Evolutionary conservation across 352 stramenopile genomes (phyloP), one percentile per base, ranked within the genome.

Genomic region (Phytophthora pistaciae): DNA sequence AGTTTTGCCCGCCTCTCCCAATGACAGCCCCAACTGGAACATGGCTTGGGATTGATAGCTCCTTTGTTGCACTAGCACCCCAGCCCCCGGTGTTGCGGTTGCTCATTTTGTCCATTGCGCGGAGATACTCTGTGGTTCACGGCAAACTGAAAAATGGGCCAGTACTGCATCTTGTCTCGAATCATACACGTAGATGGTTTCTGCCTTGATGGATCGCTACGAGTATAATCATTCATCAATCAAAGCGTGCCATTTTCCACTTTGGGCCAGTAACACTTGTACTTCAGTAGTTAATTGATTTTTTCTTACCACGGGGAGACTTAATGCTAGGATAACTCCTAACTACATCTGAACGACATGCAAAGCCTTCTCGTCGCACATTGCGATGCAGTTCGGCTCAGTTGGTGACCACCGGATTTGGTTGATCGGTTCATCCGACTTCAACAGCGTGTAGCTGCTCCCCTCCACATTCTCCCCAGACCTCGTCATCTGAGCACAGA

Each of bases 351-450:
- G 84, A 25, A 99, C 85, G 68, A 99, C 97, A 77, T 99, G 97
- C 27, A 99, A 79, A 14, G 97, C 98, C 56, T 99, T 92, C 48
- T 98, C 85, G 72, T 99, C 99, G 13, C 87, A 95, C 49, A 99
- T 91, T 13, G 91, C 93, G 44, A 99, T 96, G 85, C 96, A 99
- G 72, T 99, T 97, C 14, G 97, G 88, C 65, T 98, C 93, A 20
- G 88, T 96, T 9, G 83, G 78, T 11, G 91, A 98, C 98, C 98
- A 99, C 18, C 87, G 81, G 59, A 95, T 90, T 66, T 95, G 88
- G 64, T 92, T 92, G 50, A 95, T 93, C 5, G 85, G 84, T 14
- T 79, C 77, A 29, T 91, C 84, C 8, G 88, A 93, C 27, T 77
- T 88, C 63, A 93, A 82, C 46, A 93, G 71, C 6, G 79, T 72